A percentile compares a stretch with the other conserved stretches of the same genome.
These are phyloP conservation scores for Monotropa hypopitys DNA, from an alignment of 179 eudicot genomes.

Conservation along the genomic window DNA sequence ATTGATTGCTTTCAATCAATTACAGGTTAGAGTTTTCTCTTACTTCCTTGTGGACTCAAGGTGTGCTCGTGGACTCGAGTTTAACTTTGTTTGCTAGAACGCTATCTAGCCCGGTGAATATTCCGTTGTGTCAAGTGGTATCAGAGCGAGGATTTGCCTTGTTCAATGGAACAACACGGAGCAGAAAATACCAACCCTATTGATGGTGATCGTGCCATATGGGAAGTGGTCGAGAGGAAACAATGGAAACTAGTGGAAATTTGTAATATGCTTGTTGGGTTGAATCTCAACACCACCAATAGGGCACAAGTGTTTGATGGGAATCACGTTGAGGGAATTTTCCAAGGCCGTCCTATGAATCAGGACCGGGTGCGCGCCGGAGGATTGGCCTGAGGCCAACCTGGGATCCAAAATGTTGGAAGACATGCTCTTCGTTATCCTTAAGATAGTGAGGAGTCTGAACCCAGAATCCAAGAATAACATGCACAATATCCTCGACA, in stretches of 20 bases:
- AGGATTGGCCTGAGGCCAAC: neutral
- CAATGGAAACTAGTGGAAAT: neutral
- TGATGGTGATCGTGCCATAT: neutral
- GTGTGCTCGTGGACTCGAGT: neutral
- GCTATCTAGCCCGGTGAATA: neutral
- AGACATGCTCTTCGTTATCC: neutral
- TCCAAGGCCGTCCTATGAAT: neutral
- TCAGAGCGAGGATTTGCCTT: neutral
- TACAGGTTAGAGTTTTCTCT: neutral
- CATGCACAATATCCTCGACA: neutral
- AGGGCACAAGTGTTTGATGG: neutral
- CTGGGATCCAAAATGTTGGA: neutral
- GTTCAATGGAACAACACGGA: neutral
- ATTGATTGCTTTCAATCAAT: neutral
- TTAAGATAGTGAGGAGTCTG: no score
- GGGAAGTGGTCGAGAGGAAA: neutral
- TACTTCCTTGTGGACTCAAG: neutral
- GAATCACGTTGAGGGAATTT: neutral
- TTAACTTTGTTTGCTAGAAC: neutral
- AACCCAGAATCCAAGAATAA: neutral
- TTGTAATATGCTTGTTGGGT: neutral
- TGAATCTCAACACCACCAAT: neutral
- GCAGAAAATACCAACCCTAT: neutral
- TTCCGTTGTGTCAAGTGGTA: no score
- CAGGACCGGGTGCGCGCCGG: neutral